phyloP scores from a whole-genome alignment of 257 asterid species.

The Solanum sitiens region DNA sequence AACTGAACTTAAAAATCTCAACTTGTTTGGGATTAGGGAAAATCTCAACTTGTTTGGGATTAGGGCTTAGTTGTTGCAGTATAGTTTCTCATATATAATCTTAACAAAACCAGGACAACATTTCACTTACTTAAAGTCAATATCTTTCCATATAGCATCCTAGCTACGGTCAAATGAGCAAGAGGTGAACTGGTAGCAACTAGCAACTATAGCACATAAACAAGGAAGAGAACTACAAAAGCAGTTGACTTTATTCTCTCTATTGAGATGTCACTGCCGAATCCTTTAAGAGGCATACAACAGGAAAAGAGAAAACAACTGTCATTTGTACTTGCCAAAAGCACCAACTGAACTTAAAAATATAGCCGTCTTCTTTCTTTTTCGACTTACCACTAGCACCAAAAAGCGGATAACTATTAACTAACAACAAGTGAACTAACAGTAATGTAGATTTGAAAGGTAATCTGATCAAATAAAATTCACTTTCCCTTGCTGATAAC shows the following conservation, averaged over 20 bases:
- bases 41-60: not conserved
- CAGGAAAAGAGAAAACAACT: not conserved
- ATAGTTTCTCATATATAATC: not conserved
- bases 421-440: not conserved
- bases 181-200: not conserved
- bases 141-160: not conserved
- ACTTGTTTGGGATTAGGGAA: not conserved
- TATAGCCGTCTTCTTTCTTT: not conserved
- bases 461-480: not conserved
- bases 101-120: not conserved
- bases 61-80: too few species aligned
- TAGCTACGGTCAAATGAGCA: not conserved
- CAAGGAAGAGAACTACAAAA: not conserved
- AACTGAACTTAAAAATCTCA: not conserved
- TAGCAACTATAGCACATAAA: not conserved
- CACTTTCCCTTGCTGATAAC: not conserved
- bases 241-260: not conserved
- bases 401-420: not conserved
- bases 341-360: not conserved
- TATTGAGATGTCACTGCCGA: not conserved
- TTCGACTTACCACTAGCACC: not conserved
- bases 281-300: not conserved
- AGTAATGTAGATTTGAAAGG: not conserved
- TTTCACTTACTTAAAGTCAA: not conserved
- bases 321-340: not conserved